phyloP scores from a whole-genome alignment of 805 yeast species.

The Candida nitratophila region DNA sequence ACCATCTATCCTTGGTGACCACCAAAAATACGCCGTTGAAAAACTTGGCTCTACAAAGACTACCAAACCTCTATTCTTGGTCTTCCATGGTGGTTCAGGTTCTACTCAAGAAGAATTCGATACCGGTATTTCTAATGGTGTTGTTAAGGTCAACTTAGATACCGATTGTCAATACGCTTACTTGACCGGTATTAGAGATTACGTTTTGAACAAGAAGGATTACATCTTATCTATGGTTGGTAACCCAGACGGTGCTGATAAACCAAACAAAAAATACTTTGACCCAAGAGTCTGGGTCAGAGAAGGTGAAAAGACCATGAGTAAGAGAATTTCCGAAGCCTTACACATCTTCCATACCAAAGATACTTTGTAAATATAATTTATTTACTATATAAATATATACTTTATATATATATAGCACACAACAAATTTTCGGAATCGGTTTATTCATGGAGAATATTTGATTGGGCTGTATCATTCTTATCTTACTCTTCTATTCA shows the following conservation, averaged over 20 bases:
- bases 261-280: conserved; percentile 99
- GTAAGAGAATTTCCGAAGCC: conserved; percentile 76
- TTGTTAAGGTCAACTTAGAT: conserved; percentile 97
- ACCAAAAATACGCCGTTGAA: conserved; percentile 82
- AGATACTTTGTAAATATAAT: conserved; percentile 43
- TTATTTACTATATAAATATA: too few relatives aligned
- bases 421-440: too few relatives aligned
- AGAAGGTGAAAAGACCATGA: conserved; percentile 99
- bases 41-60: conserved; percentile 38
- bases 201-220: conserved; percentile 92
- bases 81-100: conserved; percentile 99
- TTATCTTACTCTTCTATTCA: too few relatives aligned
- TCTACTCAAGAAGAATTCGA: conserved; percentile 87
- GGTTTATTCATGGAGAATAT: too few relatives aligned
- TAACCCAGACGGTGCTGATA: conserved; percentile 98
- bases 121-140: conserved; percentile 88
- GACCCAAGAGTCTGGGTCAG: conserved; percentile 99
- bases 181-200: conserved; percentile 95
- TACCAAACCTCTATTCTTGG: conserved; percentile 77
- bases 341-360: conserved; percentile 80
- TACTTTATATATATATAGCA: too few relatives aligned
- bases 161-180: conserved; percentile 99
- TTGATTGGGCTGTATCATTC: too few relatives aligned
- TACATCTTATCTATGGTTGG: conserved; percentile 86
- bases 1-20: conserved; percentile 93